phyloP scores from a whole-genome alignment of 768 basidiomycete genomes.

The Serendipita sp. region DNA sequence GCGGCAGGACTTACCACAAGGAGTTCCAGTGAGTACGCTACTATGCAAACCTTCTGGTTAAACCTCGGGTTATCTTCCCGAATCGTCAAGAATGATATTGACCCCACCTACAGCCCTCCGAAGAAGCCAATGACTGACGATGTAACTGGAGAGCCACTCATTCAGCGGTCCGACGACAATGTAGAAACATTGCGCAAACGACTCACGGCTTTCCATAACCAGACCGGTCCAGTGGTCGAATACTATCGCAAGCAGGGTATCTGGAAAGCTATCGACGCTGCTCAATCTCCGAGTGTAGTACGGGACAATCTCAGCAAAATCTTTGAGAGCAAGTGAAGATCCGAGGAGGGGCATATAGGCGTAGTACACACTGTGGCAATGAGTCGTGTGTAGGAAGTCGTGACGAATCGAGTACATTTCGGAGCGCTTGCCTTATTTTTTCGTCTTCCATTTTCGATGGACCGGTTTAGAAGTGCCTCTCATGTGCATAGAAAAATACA shows the following conservation, averaged over 20 bases:
- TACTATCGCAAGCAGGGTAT: constrained; percentile 89
- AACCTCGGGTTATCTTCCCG: background rate
- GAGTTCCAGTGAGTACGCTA: constrained; percentile 73
- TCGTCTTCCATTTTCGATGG: background rate
- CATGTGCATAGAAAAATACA: too few relatives aligned
- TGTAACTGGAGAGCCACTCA: constrained; percentile 84
- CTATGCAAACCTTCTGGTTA: constrained; percentile 4
- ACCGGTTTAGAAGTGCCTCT: background rate
- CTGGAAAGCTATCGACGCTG: constrained; percentile 84
- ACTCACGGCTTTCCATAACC: constrained; percentile 72
- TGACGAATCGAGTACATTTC: too few relatives aligned
- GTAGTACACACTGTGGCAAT: too few relatives aligned
- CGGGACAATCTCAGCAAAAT: constrained; percentile 68
- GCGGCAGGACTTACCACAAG: constrained; percentile 85
- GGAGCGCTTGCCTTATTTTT: background rate
- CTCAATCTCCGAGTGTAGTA: constrained; percentile 81
- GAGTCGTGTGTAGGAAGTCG: too few relatives aligned
- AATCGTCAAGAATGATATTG: background rate
- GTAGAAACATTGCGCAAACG: constrained; percentile 88
- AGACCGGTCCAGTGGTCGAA: constrained; percentile 90
- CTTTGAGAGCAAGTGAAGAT: constrained; percentile 32
- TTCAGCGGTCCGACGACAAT: constrained; percentile 96
- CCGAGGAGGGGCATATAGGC: background rate
- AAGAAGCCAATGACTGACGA: constrained; percentile 94
- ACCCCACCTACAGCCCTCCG: constrained; percentile 52